These are phyloP conservation scores for Syzygium oleosum DNA, from an alignment of 345 rosid species.

Conservation along the genomic window DNA sequence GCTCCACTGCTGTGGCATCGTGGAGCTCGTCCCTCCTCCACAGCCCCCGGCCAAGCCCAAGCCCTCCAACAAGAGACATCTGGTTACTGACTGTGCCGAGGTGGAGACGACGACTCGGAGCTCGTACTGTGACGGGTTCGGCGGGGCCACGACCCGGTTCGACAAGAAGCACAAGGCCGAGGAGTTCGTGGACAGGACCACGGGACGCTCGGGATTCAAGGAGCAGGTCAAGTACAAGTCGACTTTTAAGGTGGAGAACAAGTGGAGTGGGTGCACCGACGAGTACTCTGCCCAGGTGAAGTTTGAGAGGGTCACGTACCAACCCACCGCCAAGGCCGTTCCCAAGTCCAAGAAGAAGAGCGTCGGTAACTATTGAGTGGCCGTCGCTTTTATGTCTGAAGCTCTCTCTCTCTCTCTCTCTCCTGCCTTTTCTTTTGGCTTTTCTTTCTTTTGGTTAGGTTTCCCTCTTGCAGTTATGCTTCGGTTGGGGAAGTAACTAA, in stretches of 20 bases:
- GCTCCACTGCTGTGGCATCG: neutral
- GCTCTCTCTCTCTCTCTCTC: neutral
- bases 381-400: neutral
- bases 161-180: neutral
- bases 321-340: neutral
- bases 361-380: neutral
- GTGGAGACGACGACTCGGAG: neutral
- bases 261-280: neutral
- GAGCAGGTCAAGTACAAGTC: neutral
- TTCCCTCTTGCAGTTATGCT: neutral
- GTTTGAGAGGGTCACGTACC: neutral
- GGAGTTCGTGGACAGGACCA: neutral
- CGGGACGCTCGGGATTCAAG: neutral
- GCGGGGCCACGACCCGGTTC: neutral
- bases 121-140: neutral
- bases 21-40: neutral
- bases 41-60: neutral
- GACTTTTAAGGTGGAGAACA: neutral
- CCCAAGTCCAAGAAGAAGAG: neutral
- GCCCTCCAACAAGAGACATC: neutral
- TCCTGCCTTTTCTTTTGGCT: neutral
- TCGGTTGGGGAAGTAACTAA: neutral
- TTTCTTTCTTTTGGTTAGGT: neutral
- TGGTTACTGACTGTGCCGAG: neutral
- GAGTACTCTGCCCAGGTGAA: neutral